A percentile compares a stretch with the other conserved stretches of the same genome.
These are phyloP conservation scores for Erodium texanum DNA, from an alignment of 441 rosid species.

Conservation along the genomic window DNA sequence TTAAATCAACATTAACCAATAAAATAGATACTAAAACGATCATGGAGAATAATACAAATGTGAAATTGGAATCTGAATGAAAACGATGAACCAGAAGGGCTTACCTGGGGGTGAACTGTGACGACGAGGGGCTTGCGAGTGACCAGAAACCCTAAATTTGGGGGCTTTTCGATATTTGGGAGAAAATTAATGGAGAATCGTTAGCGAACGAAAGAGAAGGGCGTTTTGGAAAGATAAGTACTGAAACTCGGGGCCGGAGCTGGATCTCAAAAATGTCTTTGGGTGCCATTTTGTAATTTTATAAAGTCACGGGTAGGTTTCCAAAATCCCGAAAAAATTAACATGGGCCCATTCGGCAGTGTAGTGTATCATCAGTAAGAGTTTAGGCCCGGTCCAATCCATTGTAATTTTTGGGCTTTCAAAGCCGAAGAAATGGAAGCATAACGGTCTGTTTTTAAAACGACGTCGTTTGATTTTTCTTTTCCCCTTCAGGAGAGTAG, in stretches of 20 bases:
- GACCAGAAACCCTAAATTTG: conserved; percentile 5
- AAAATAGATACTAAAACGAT: neutral
- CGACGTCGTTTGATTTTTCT: too few relatives aligned
- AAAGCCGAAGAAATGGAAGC: too few relatives aligned
- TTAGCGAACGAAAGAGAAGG: conserved; percentile 2
- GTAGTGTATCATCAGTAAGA: too few relatives aligned
- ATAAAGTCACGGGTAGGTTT: neutral
- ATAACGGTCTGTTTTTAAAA: too few relatives aligned
- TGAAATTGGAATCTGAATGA: conserved; percentile 1
- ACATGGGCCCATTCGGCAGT: too few relatives aligned
- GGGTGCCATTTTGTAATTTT: neutral
- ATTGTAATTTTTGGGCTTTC: too few relatives aligned
- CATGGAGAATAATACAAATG: neutral
- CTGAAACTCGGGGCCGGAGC: neutral
- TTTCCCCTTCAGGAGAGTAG: too few relatives aligned
- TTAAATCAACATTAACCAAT: neutral
- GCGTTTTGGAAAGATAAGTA: conserved; percentile 1
- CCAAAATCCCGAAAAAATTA: neutral
- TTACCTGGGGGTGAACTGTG: conserved; percentile 6
- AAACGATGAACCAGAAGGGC: neutral
- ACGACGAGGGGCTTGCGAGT: conserved; percentile 7
- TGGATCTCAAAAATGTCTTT: neutral
- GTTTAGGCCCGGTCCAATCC: too few relatives aligned
- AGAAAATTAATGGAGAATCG: neutral
- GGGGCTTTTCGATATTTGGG: conserved; percentile 8